Evolutionary conservation across 225 moss, liverwort and hornwort genomes (phyloP), one percentile per base, ranked within the genome.

Genomic region (Rhytidiadelphus loreus): DNA sequence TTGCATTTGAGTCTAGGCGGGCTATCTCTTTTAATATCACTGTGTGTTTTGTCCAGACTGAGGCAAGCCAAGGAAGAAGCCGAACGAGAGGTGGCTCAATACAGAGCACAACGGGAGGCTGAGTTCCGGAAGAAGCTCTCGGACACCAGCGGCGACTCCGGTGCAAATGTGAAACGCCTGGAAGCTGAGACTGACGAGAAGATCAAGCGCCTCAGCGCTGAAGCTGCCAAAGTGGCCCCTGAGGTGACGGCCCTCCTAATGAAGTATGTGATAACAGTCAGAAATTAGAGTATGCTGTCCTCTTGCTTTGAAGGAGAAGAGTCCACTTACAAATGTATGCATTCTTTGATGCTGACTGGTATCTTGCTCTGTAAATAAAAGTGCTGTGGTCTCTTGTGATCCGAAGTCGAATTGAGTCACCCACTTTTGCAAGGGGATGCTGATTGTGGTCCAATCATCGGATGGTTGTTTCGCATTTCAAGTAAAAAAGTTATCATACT

Each of bases 1-100:
- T 59, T 87, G 60, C 72, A 50, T 81, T 30, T 19, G 63, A 81
- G 50, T 44, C 14, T 48, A 35, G 39, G 37, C 5, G 7, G 58
- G 7, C 39, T 77, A 57, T 33, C 25, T 80, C 30, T 75, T 50
- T 76, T 62, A 53, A 32, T 69, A 17, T 46, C 23, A 25, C 41
- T 28, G 46, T 46, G 60, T 80, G 3, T 89, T 41, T 87, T 82
- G 55, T 74, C 65, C 94, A 99, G 99, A 88, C 88, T 99, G 81
- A 95, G 99, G 56, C 96, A 96, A 89, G 99, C 99, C 16, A 99
- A 96, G 90, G 99, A 99, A 85, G 99, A 99, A 92, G 99, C 97
- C 48, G 97, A 99, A 70, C 93, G 96, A 61, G 99, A 99, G 89
- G 92, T 97, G 41, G 95, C 96, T 77, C 96, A 95, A 65, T 99